Conservation (phyloP, 2,329 filamentous ascomycete species). For the Myotisia sp. region DNA sequence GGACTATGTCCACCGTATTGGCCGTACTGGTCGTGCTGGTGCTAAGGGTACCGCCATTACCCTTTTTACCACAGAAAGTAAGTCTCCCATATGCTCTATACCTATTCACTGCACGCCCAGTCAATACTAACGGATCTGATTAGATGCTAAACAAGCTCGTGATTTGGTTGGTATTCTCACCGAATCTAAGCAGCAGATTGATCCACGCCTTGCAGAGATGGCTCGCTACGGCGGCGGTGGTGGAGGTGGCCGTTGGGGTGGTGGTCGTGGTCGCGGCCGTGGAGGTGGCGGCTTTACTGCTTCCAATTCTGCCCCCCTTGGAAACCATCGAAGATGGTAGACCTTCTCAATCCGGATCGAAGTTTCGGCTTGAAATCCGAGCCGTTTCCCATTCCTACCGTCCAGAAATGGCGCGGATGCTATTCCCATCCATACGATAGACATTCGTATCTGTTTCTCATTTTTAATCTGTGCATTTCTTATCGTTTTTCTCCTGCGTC, state of each 20-base stretch:
- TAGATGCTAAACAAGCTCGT: constrained; percentile 87
- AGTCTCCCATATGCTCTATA: constrained; percentile 40
- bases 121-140: constrained; percentile 11
- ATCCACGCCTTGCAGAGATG: constrained; percentile 93
- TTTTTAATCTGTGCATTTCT: not conserved
- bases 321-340: constrained; percentile 45
- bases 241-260: constrained; percentile 54
- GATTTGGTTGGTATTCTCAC: constrained; percentile 84
- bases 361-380: too few relatives aligned
- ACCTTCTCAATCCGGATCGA: constrained; percentile 1
- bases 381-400: constrained; percentile 2
- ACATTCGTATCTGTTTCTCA: not conserved
- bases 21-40: constrained; percentile 59
- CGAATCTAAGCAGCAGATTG: constrained; percentile 96
- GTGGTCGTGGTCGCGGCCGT: constrained; percentile 52
- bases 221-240: constrained; percentile 77
- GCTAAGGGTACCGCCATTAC: constrained; percentile 92
- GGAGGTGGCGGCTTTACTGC: constrained; percentile 43
- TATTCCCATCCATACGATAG: constrained; percentile 1
- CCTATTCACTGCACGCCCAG: constrained; percentile 1
- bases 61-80: constrained; percentile 98
- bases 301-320: constrained; percentile 45
- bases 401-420: not conserved
- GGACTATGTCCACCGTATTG: constrained; percentile 56
- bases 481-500: not conserved